A percentile compares a stretch with the other conserved stretches of the same genome.
Evolutionary conservation across 495 filamentous ascomycete genomes (phyloP).

Genomic region (Tuber aestivum): DNA sequence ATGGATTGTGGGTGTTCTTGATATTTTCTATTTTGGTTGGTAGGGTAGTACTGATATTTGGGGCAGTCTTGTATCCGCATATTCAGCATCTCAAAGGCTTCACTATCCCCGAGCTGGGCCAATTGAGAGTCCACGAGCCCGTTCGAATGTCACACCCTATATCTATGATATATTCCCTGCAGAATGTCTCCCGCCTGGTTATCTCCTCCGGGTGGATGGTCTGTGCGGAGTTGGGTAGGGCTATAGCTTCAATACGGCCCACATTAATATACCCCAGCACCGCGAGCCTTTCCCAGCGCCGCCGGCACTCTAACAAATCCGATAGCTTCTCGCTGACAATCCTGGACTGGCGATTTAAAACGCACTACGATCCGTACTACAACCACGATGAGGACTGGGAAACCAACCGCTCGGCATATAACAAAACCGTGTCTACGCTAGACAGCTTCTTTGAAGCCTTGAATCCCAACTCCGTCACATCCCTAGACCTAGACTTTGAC

Average conservation of each 20-base stretch:
- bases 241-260: conserved; percentile 39
- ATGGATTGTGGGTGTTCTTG: conserved; percentile 38
- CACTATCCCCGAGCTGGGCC: conserved; percentile 39
- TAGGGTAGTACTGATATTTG: conserved; percentile 13
- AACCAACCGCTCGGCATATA: conserved; percentile 20
- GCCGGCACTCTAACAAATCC: conserved; percentile 24
- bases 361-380: conserved; percentile 38
- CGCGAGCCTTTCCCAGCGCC: conserved; percentile 20
- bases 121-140: conserved; percentile 38
- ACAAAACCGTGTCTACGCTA: conserved; percentile 24
- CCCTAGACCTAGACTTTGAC: conserved; percentile 38
- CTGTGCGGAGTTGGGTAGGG: conserved; percentile 36
- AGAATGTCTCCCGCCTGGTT: conserved; percentile 35
- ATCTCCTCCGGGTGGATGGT: conserved; percentile 43
- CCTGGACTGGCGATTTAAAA: conserved; percentile 41
- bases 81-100: conserved; percentile 40
- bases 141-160: conserved; percentile 38
- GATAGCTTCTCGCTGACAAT: conserved; percentile 39
- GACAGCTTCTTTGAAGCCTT: conserved; percentile 36
- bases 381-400: conserved; percentile 33
- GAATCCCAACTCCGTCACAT: conserved; percentile 37
- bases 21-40: background rate
- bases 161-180: conserved; percentile 31
- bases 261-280: conserved; percentile 31
- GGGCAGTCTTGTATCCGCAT: conserved; percentile 37